Evolutionary conservation across 208 protist genomes (phyloP), one percentile per base, ranked within the genome.

Genomic region (Blechomonas ayalai): DNA sequence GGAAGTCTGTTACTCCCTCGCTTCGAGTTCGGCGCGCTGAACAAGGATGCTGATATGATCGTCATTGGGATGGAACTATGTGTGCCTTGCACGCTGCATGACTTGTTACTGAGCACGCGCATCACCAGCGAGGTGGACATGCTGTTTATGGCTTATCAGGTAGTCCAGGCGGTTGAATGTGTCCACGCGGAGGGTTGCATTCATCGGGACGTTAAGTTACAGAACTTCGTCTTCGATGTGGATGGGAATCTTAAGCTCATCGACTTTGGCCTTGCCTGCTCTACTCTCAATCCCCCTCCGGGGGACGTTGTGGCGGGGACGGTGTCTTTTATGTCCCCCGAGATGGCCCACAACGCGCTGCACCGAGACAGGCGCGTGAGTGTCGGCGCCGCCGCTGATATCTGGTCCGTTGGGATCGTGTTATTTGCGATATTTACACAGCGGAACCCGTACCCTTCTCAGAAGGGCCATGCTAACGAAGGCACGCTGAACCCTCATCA

Each of bases 261-360:
- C 45, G 86, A 95, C 64, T 96, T 94, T 71, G 90, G 90, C 4
- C 71, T 96, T 1, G 68, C 90, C 6, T 82, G 73, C 40, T 78
- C 43, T 29, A 62, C 71, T 3, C 67, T 81, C 26, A 78, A 76
- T 41, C 83, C 87, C 3, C 66, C 81, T 5, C 52, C 83, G 7
- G 87, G 81, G 6, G 87, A 95, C 35, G 74, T 95, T 15, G 83
- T 94, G 47, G 82, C 79, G 8, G 90, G 90, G 28, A 95, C 90
- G 2, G 65, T 91, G 32, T 82, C 81, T n/a, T 96, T 92, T 58
- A 88, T 95, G 73, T 79, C 91, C 9, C 91, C 91, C 0, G 87
- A 96, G 61, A 93, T 95, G 84, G 85, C 84, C 22, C 78, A 90
- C 62, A 95, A 95, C 52, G 82, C 78, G 7, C 60, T 95, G n/a